Percentiles rank a stretch among this genome's conserved stretches.
Conservation (phyloP, 1,284 basidiomycete species). For the Anthracocystis panici-leucophaei region DNA sequence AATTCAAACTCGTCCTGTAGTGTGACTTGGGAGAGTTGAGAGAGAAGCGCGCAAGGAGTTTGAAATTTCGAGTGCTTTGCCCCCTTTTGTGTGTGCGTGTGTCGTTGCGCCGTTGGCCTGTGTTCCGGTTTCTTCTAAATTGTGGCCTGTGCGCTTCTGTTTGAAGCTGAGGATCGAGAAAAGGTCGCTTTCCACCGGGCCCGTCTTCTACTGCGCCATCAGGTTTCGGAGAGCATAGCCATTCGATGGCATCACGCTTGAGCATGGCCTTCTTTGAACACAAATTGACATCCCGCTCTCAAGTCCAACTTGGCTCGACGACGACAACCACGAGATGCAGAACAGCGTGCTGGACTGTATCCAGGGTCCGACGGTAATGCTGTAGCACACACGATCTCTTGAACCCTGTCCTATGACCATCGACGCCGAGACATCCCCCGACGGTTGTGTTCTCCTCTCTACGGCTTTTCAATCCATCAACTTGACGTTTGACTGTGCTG, state of each 20-base stretch:
- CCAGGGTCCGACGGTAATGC: slow-evolving; percentile 9
- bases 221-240: no score
- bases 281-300: no score
- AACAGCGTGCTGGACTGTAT: background rate
- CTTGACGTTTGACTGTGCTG: background rate
- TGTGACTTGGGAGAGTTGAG: background rate
- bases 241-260: background rate
- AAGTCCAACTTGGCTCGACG: background rate
- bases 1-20: slow-evolving; percentile 1
- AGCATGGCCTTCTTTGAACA: no score
- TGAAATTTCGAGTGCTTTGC: background rate
- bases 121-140: slow-evolving; percentile 38
- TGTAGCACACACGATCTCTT: slow-evolving; percentile 2
- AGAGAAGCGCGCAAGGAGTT: slow-evolving; percentile 23
- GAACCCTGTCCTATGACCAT: slow-evolving; percentile 5
- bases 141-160: slow-evolving; percentile 40
- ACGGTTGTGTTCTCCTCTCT: no score
- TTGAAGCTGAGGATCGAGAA: no score
- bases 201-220: no score
- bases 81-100: background rate
- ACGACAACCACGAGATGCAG: background rate
- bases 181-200: background rate
- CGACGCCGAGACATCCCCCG: slow-evolving; percentile 1
- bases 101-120: background rate
- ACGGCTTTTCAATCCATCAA: no score